phyloP scores from a whole-genome alignment of 106 monocot species.

The Phalaenopsis aphrodite region DNA sequence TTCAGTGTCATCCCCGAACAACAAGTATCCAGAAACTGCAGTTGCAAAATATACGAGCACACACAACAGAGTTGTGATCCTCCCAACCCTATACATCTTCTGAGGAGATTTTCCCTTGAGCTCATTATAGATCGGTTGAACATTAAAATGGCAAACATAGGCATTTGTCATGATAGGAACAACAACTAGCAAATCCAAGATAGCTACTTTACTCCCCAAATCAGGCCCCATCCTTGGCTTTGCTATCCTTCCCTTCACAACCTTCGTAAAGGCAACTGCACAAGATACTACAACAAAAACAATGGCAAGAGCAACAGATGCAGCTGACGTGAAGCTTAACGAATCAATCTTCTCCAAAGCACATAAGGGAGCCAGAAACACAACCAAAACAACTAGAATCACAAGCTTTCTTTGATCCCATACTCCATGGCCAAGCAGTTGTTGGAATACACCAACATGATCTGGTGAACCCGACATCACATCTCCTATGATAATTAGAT shows the following conservation, averaged over 20 bases:
- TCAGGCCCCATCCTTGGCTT: constrained; percentile 62
- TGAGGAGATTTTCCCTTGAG: constrained; percentile 34
- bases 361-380: constrained; percentile 65
- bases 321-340: constrained; percentile 60
- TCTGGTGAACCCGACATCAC: constrained; percentile 69
- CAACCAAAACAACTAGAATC: constrained; percentile 43
- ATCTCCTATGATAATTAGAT: constrained; percentile 79
- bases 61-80: constrained; percentile 52
- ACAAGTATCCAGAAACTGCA: constrained; percentile 65
- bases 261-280: constrained; percentile 9
- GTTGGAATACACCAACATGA: constrained; percentile 62
- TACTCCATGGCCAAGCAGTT: constrained; percentile 44
- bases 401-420: constrained; percentile 60
- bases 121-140: constrained; percentile 44
- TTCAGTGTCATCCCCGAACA: constrained; percentile 73
- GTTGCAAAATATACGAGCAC: constrained; percentile 58
- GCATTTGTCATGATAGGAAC: constrained; percentile 49
- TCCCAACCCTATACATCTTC: constrained; percentile 65
- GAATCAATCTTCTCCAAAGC: constrained; percentile 78
- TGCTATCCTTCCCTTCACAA: constrained; percentile 27
- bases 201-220: constrained; percentile 36
- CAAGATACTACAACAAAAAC: constrained; percentile 22
- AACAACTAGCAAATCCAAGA: constrained; percentile 27
- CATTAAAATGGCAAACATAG: constrained; percentile 83
- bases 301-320: constrained; percentile 25